Percentiles rank a stretch among this genome's conserved stretches.
Evolutionary conservation across 176 grass and related monocot genomes (phyloP).

Genomic region (Carex kokanica): DNA sequence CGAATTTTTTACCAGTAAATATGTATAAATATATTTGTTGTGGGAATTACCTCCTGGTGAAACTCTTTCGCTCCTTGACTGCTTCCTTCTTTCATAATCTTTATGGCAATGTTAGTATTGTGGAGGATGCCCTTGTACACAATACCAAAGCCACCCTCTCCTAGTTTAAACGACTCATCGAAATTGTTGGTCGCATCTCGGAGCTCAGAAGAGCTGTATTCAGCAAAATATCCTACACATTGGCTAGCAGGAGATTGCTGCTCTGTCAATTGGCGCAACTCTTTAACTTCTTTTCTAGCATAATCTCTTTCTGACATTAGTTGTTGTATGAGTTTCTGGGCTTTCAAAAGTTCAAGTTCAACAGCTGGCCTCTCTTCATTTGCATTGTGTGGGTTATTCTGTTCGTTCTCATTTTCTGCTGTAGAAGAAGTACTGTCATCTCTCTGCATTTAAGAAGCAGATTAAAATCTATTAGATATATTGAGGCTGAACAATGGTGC

Average conservation of each 20-base stretch:
- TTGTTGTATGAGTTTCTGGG: not conserved
- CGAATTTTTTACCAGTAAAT: too few species aligned
- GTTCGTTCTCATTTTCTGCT: too few species aligned
- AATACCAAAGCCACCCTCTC: slow-evolving; percentile 25
- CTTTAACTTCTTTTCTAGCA: not conserved
- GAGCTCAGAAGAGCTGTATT: slow-evolving; percentile 6
- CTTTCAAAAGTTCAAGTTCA: not conserved
- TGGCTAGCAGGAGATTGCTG: not conserved
- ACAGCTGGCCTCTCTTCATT: not conserved
- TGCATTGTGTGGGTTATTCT: not conserved
- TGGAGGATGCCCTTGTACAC: slow-evolving; percentile 20
- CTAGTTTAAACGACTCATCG: slow-evolving; percentile 13
- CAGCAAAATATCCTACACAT: not conserved
- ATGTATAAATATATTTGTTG: too few species aligned
- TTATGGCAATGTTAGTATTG: slow-evolving; percentile 20
- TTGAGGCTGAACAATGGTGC: too few species aligned
- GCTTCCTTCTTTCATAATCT: slow-evolving; percentile 10
- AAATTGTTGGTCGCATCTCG: slow-evolving; percentile 27
- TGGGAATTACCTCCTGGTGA: not conserved
- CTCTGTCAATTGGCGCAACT: not conserved
- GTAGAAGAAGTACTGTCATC: not conserved
- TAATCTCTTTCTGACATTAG: not conserved
- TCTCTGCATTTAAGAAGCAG: not conserved
- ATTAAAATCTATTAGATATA: too few species aligned
- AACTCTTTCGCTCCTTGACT: slow-evolving; percentile 9